Conservation (phyloP, 176 grass and related monocot species). For the Melocanna baccifera region DNA sequence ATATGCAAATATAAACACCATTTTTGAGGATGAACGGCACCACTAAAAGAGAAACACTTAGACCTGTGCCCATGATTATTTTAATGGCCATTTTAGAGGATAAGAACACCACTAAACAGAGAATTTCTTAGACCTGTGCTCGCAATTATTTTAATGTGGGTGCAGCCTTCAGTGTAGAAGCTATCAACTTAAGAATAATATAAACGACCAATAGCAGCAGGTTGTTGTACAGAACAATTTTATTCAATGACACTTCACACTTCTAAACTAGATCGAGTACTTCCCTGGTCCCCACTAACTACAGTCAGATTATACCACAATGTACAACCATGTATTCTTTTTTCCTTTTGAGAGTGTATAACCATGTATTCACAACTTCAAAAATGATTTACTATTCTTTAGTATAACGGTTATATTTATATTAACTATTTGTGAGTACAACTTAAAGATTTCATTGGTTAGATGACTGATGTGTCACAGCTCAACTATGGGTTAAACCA, state of each 20-base stretch:
- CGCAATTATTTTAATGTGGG: neutral
- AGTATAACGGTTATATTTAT: neutral
- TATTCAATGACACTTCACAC: neutral
- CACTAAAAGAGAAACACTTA: neutral
- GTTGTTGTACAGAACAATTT: constrained; percentile 16
- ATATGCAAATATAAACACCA: neutral
- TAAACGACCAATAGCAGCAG: neutral
- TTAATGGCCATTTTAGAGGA: neutral
- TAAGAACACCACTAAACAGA: neutral
- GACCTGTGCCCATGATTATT: neutral
- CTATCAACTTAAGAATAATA: neutral
- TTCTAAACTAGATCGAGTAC: constrained; percentile 12
- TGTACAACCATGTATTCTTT: neutral
- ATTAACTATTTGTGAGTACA: neutral
- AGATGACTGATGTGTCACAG: neutral
- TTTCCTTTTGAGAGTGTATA: too few species aligned
- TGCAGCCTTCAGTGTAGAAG: neutral
- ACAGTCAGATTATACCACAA: constrained; percentile 10
- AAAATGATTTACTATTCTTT: neutral
- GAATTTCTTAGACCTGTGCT: neutral
- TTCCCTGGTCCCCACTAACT: neutral
- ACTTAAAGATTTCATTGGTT: neutral
- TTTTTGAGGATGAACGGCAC: neutral
- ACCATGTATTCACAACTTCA: neutral
- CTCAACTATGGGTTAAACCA: neutral